phyloP scores from a whole-genome alignment of 805 yeast species.

The Tetrapisispora namnaoensis region DNA sequence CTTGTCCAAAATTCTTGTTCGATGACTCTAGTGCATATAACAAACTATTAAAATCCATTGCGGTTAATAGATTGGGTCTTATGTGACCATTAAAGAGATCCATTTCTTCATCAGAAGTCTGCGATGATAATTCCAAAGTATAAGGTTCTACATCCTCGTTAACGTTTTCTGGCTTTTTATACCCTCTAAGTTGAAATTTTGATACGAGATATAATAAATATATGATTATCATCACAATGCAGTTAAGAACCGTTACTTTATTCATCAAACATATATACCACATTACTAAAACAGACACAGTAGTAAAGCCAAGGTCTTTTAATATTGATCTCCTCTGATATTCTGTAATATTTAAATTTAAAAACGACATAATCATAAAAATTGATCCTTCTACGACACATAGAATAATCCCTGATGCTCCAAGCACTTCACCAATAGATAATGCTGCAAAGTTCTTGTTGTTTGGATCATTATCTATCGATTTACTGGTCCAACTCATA shows the following conservation, averaged over 20 bases:
- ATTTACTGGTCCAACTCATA: constrained; percentile 25
- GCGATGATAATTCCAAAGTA: constrained; percentile 2
- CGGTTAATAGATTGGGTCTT: constrained; percentile 24
- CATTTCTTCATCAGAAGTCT: background rate
- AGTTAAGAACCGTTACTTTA: constrained; percentile 20
- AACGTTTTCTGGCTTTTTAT: background rate
- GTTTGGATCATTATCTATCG: constrained; percentile 2
- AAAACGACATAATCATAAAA: constrained; percentile 21
- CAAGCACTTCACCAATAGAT: constrained; percentile 30
- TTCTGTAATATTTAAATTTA: constrained; percentile 9
- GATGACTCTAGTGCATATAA: constrained; percentile 17
- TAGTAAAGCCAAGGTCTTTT: constrained; percentile 21
- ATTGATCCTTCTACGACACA: constrained; percentile 29
- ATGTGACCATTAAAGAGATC: constrained; percentile 8
- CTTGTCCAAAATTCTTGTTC: background rate
- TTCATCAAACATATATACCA: constrained; percentile 17
- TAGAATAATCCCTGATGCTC: constrained; percentile 30
- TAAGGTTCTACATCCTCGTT: constrained; percentile 2
- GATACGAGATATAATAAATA: constrained; percentile 16
- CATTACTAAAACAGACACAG: constrained; percentile 18
- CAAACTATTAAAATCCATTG: constrained; percentile 23
- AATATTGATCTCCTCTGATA: constrained; percentile 14
- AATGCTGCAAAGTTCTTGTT: constrained; percentile 19
- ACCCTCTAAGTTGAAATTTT: constrained; percentile 8
- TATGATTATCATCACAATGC: constrained; percentile 19